A percentile compares a stretch with the other conserved stretches of the same genome.
phyloP scores from a whole-genome alignment of 2,329 filamentous ascomycete species.

The Nemania sp. region DNA sequence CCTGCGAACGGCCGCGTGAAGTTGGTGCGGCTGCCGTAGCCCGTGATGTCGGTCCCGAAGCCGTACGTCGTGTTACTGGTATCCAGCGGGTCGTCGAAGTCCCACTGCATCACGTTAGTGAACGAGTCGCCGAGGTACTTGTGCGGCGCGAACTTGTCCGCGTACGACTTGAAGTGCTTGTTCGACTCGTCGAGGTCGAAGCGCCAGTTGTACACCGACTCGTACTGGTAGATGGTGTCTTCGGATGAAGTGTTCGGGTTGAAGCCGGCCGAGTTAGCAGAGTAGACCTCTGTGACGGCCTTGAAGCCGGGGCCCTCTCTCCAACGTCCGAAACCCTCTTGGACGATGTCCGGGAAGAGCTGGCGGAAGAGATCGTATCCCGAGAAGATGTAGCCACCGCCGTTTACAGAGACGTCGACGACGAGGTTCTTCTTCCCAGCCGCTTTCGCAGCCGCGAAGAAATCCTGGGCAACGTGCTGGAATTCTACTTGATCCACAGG shows the following conservation, averaged over 20 bases:
- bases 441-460: slow-evolving; percentile 42
- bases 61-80: slow-evolving; percentile 48
- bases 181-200: slow-evolving; percentile 53
- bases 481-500: slow-evolving; percentile 38
- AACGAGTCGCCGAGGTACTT: slow-evolving; percentile 55
- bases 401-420: slow-evolving; percentile 59
- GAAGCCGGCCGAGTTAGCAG: slow-evolving; percentile 35
- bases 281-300: slow-evolving; percentile 36
- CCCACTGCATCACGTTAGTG: slow-evolving; percentile 56
- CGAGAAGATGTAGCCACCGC: slow-evolving; percentile 56
- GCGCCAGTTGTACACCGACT: slow-evolving; percentile 54
- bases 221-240: slow-evolving; percentile 47
- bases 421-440: slow-evolving; percentile 59
- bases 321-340: slow-evolving; percentile 45
- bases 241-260: slow-evolving; percentile 32
- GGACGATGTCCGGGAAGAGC: slow-evolving; percentile 54
- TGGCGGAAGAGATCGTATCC: slow-evolving; percentile 60
- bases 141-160: slow-evolving; percentile 48
- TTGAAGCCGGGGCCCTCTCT: slow-evolving; percentile 46
- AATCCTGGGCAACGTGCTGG: slow-evolving; percentile 38
- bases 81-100: slow-evolving; percentile 49
- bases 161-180: slow-evolving; percentile 54
- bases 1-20: slow-evolving; percentile 56
- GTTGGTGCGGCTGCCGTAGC: slow-evolving; percentile 52
- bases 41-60: slow-evolving; percentile 51